Conservation (phyloP, 2,329 filamentous ascomycete genomes). For the Cytospora chrysosperma region DNA sequence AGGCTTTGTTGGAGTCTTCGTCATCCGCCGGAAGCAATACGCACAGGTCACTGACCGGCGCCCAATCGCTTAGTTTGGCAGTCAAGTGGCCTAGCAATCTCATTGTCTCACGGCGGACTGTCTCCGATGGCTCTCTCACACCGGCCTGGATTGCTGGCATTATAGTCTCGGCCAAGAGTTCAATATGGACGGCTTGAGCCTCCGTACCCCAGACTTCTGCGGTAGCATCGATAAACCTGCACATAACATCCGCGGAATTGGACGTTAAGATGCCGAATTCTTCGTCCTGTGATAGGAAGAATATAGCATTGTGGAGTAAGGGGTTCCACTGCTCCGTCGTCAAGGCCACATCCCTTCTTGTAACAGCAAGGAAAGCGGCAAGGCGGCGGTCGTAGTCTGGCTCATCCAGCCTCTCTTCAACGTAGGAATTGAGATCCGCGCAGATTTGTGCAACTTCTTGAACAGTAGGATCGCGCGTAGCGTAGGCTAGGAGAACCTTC, state of each 20-base stretch:
- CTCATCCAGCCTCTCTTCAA: conserved; percentile 70
- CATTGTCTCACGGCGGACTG: conserved; percentile 80
- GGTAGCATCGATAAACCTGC: conserved; percentile 70
- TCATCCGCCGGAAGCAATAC: conserved; percentile 60
- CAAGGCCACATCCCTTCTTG: conserved; percentile 59
- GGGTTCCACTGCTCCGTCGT: conserved; percentile 80
- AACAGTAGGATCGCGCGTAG: conserved; percentile 60
- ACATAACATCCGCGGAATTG: conserved; percentile 79
- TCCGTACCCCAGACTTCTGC: conserved; percentile 42
- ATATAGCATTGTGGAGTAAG: conserved; percentile 84
- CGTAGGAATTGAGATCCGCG: conserved; percentile 77
- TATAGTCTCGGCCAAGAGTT: conserved; percentile 63
- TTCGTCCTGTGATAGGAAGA: conserved; percentile 79
- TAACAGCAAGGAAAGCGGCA: conserved; percentile 71
- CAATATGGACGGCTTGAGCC: conserved; percentile 50
- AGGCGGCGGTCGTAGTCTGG: conserved; percentile 85
- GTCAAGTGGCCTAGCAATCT: conserved; percentile 78
- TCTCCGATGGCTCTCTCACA: conserved; percentile 74
- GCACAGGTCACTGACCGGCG: conserved; percentile 70
- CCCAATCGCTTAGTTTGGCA: conserved; percentile 66
- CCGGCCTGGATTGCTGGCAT: conserved; percentile 76
- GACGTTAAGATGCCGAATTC: conserved; percentile 79
- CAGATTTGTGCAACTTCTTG: conserved; percentile 68
- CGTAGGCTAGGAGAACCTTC: conserved; percentile 69
- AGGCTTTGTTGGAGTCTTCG: conserved; percentile 69